phyloP scores from a whole-genome alignment of 1,139 yeast genomes.

The Waltiozyma sp. region DNA sequence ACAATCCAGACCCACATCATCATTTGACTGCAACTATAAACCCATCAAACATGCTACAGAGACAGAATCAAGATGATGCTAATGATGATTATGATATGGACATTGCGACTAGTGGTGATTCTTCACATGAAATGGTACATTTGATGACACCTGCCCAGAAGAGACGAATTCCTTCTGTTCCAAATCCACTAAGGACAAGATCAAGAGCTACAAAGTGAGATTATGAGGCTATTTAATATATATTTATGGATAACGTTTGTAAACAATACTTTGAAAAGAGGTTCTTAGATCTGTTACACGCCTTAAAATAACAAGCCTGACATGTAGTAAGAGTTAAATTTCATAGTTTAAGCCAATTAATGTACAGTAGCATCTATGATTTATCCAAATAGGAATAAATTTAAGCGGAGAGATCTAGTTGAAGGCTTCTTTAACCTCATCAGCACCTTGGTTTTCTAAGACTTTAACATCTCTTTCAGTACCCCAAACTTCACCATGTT shows the following conservation, averaged over 20 bases:
- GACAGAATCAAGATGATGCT: neutral
- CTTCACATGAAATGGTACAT: neutral
- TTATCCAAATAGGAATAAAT: no score
- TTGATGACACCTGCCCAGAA: slow-evolving; percentile 13
- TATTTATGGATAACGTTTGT: no score
- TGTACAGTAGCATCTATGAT: no score
- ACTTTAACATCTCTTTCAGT: slow-evolving; percentile 42
- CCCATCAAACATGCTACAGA: neutral
- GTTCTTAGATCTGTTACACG: no score
- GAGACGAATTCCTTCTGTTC: slow-evolving; percentile 15
- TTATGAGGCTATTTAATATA: no score
- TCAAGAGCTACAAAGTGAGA: slow-evolving; percentile 14
- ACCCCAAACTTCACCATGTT: slow-evolving; percentile 52
- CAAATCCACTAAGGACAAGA: slow-evolving; percentile 18
- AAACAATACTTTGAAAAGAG: neutral
- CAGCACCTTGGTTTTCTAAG: slow-evolving; percentile 24
- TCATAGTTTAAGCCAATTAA: no score
- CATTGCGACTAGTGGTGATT: neutral
- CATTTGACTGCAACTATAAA: neutral
- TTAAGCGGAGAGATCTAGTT: neutral
- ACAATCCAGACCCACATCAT: slow-evolving; percentile 3
- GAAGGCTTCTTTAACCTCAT: neutral
- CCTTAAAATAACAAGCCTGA: no score
- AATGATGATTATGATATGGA: neutral
- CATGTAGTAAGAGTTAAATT: no score